Base-by-base conservation (phyloP, 2,329 filamentous ascomycete genomes). In the Fusarium heterosporum region DNA sequence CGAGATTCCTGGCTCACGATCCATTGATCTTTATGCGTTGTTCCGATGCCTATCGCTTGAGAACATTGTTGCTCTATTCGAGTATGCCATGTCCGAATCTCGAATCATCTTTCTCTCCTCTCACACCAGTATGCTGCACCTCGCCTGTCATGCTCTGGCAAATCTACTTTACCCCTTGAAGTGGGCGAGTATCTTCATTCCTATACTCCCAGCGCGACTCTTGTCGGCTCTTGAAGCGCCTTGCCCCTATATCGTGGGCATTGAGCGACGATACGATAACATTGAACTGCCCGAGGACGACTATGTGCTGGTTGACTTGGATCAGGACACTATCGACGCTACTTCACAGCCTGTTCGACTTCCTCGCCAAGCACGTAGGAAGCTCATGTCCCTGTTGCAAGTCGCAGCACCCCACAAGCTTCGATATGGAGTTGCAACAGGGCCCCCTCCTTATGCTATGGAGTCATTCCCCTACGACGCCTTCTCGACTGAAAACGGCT, bases 31-130 rank as follows among this genome's bases (percentile, higher is more conserved):
- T 3, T 99, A 96, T 78, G 93, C 94, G 11, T 83, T 99, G 11
- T 99, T 99, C 83, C 87, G 94, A 64, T 92, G 91, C 45, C 82
- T 99, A 30, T 96, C 93, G 4, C 89, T 97, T 54, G 92, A 93
- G 53, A 98, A 99, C 77, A 92, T 99, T 60, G 88, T 99, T 63
- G 90, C 93, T 19, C 84, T 99, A 22, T 94, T 97, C 75, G 96
- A 99, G 81, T 97, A 95, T 78, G 92, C 93, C 69, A 85, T 99
- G 76, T 87, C 93, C 2, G 96, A 99, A 80, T 96, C 94, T 42
- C 91, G 95, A 59, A 97, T 99, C 78, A 97, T 99, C 75, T 90
- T 99, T 68, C 84, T 98, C 19, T 98, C 96, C 10, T 97, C 94
- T 3, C 94, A 99, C 77, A 96, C 95, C 3, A 90, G 93, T 49